A percentile compares a stretch with the other conserved stretches of the same genome.
Conservation (phyloP, 2,329 filamentous ascomycete species). For the Colletotrichum cereale region DNA sequence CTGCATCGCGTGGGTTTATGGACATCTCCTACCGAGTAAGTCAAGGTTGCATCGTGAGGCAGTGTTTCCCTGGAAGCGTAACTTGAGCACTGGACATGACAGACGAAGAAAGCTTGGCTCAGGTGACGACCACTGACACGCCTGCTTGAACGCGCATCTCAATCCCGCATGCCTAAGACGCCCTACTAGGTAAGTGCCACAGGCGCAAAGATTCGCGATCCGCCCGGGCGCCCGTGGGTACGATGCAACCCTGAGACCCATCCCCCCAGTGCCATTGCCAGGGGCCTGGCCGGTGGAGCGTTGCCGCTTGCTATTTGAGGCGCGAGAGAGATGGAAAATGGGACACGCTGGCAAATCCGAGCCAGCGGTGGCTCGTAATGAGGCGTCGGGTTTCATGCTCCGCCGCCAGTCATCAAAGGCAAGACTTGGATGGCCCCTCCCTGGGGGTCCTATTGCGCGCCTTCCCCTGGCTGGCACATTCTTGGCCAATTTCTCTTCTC, state of each 20-base stretch:
- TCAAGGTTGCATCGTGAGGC: slow-evolving; percentile 5
- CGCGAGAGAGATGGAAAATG: slow-evolving; percentile 30
- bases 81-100: slow-evolving; percentile 21
- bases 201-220: slow-evolving; percentile 40
- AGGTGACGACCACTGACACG: slow-evolving; percentile 22
- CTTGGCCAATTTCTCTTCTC: slow-evolving; percentile 40
- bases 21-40: background rate
- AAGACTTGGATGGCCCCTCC: slow-evolving; percentile 32
- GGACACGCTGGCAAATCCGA: slow-evolving; percentile 4
- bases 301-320: slow-evolving; percentile 39
- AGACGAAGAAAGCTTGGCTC: slow-evolving; percentile 36
- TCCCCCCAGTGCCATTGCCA: slow-evolving; percentile 14
- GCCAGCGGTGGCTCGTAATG: slow-evolving; percentile 37
- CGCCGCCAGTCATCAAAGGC: slow-evolving; percentile 37
- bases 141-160: slow-evolving; percentile 36
- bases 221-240: slow-evolving; percentile 35
- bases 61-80: slow-evolving; percentile 6
- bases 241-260: slow-evolving; percentile 38
- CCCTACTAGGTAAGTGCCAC: slow-evolving; percentile 35
- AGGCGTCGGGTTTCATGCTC: slow-evolving; percentile 28
- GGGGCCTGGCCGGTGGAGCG: slow-evolving; percentile 23
- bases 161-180: slow-evolving; percentile 39
- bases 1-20: background rate
- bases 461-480: slow-evolving; percentile 27
- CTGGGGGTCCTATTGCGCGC: slow-evolving; percentile 20